These are phyloP conservation scores for Hypoxylon sp. DNA, from an alignment of 2,329 filamentous ascomycete species.

Conservation along the genomic window DNA sequence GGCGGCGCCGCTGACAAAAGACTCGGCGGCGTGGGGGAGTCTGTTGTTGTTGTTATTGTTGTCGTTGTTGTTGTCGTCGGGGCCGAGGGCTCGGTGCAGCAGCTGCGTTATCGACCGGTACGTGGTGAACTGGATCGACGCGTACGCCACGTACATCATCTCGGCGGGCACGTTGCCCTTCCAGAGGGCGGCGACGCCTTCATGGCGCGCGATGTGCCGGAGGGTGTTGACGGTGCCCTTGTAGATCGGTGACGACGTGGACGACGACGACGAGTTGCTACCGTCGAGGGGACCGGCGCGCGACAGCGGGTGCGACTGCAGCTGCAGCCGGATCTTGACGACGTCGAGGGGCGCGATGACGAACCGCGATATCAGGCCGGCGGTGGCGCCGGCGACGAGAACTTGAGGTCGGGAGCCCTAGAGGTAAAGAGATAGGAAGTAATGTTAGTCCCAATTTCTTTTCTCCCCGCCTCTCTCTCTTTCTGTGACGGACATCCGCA, in stretches of 20 bases:
- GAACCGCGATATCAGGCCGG: slow-evolving; percentile 92
- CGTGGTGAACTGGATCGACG: slow-evolving; percentile 87
- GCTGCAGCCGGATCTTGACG: slow-evolving; percentile 95
- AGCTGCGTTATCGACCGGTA: slow-evolving; percentile 81
- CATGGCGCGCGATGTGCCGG: slow-evolving; percentile 78
- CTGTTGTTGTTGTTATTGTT: no score
- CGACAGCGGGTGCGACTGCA: slow-evolving; percentile 83
- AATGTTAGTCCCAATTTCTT: slow-evolving; percentile 5
- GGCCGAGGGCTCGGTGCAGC: slow-evolving; percentile 65
- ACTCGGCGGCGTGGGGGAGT: slow-evolving; percentile 76
- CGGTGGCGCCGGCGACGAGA: slow-evolving; percentile 68
- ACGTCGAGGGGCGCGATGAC: slow-evolving; percentile 95
- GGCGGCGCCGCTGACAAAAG: slow-evolving; percentile 84
- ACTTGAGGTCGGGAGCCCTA: slow-evolving; percentile 70
- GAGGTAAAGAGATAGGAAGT: slow-evolving; percentile 6
- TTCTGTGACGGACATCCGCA: neutral
- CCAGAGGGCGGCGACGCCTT: slow-evolving; percentile 90
- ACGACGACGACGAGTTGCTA: no score
- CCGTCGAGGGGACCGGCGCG: slow-evolving; percentile 61
- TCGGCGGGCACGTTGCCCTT: slow-evolving; percentile 98
- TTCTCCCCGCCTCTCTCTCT: neutral
- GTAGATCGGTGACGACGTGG: slow-evolving; percentile 70
- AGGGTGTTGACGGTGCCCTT: slow-evolving; percentile 83
- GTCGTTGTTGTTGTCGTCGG: slow-evolving; percentile 44
- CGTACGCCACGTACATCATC: slow-evolving; percentile 92